Base-by-base conservation (phyloP, 306 rosid species). In the Prinsepia uniflora region DNA sequence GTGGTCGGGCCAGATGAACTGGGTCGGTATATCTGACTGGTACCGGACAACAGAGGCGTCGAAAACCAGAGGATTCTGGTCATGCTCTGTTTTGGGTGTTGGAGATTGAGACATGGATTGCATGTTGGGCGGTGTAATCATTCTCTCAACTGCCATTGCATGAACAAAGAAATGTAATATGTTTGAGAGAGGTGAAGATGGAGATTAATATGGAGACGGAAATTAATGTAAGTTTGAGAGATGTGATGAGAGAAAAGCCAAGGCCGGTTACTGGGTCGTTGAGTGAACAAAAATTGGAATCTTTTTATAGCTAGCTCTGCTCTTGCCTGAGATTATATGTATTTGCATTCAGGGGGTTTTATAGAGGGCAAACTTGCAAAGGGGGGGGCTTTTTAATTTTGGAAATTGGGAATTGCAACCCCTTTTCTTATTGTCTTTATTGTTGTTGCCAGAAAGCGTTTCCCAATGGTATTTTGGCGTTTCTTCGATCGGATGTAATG, bases 1-100 rank as follows among this genome's bases (percentile, higher is more conserved):
- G 4, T 85, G 79, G 56, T 95, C 99, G 0, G 97, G 97, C 99
- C 99, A 95, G 40, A 91, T 84, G 77, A 91, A 95, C 42, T 95
- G 92, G 9, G 48, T n/a, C 8, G 99, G 99, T 9, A 95, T 85
- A 62, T 78, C 65, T 0, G 75, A 45, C 63, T 86, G 78, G 84
- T 82, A 64, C 4, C 77, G 67, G 2, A 95, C 70, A 43, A 89
- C 69, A 2, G 96, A 84, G 43, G 96, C 92, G 59, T 95, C 96
- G 48, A 91, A 95, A 58, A 87, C 90, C 13, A 91, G 60, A 53
- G 79, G 52, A 20, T 73, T 11, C 53, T 79, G 80, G 19, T 81
- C 72, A 17, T 83, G 80, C 62, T 52, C 19, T 67, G 73, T 54
- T 43, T 81, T 58, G 20, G 67, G 76, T 44, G 63, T 6, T 9